Percentiles rank a stretch among this genome's conserved stretches.
phyloP scores from a whole-genome alignment of 306 rosid species.

The Vachellia pachyceras region DNA sequence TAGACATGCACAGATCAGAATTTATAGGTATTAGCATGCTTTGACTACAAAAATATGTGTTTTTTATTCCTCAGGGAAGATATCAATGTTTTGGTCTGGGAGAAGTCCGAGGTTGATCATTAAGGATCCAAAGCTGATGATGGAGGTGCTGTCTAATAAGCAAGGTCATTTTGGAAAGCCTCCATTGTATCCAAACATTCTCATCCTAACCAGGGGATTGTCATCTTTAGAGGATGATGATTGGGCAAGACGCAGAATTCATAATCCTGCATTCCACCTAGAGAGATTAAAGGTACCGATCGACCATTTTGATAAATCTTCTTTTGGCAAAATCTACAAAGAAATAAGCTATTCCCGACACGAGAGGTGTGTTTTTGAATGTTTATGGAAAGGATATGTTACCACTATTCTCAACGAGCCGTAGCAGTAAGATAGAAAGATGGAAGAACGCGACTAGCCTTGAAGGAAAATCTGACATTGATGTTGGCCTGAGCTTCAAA shows the following conservation, averaged over 20 bases:
- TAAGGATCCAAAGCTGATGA: conserved; percentile 51
- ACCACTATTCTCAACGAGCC: conserved; percentile 46
- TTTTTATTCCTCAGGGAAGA: background rate
- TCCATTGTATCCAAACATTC: conserved; percentile 45
- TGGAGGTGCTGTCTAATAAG: conserved; percentile 53
- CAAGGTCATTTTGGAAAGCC: conserved; percentile 57
- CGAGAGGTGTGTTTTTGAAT: background rate
- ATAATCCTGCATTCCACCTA: conserved; percentile 61
- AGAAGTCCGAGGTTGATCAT: conserved; percentile 57
- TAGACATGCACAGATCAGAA: too few species aligned
- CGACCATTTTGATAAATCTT: background rate
- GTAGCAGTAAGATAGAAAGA: conserved; percentile 45
- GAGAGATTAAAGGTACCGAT: conserved; percentile 55
- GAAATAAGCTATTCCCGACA: background rate
- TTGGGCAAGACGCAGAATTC: conserved; percentile 51
- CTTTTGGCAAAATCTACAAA: background rate
- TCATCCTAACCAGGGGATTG: conserved; percentile 47
- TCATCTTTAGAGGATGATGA: conserved; percentile 55
- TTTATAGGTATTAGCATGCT: too few species aligned
- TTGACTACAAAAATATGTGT: background rate
- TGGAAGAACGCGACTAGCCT: conserved; percentile 43
- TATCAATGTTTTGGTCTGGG: conserved; percentile 59
- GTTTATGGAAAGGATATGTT: conserved; percentile 39
- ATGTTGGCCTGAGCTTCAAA: conserved; percentile 58
- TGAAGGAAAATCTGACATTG: conserved; percentile 47